Conservation (phyloP, 495 filamentous ascomycete genomes). For the Trichoderma asperelloides region DNA sequence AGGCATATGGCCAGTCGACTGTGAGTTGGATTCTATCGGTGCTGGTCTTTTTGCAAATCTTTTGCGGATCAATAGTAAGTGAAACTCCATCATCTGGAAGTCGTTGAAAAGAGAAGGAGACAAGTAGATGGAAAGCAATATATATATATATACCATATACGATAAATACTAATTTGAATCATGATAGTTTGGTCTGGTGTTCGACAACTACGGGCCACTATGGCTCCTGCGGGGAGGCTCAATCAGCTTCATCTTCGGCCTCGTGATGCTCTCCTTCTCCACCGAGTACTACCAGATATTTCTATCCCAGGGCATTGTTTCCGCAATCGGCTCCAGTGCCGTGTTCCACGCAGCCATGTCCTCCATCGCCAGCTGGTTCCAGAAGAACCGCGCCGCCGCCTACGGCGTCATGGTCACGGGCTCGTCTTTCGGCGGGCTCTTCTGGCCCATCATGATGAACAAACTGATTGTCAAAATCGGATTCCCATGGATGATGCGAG, state of each 20-base stretch:
- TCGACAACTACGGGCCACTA: constrained; percentile 60
- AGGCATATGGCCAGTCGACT: constrained; percentile 36
- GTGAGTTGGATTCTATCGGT: constrained; percentile 53
- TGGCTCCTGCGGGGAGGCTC: constrained; percentile 51
- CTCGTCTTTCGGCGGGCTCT: constrained; percentile 57
- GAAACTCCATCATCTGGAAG: not conserved
- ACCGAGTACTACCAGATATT: constrained; percentile 58
- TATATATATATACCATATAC: too few species aligned
- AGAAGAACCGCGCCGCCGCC: constrained; percentile 53
- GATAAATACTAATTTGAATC: not conserved
- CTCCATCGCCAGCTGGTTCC: constrained; percentile 60
- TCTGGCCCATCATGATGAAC: constrained; percentile 64
- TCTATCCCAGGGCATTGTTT: constrained; percentile 48
- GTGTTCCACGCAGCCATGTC: constrained; percentile 58
- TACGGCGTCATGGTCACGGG: constrained; percentile 61
- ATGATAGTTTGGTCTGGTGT: constrained; percentile 48
- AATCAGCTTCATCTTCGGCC: constrained; percentile 55
- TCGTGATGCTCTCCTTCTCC: constrained; percentile 64
- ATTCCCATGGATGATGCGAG: constrained; percentile 67
- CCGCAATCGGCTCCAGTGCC: constrained; percentile 45
- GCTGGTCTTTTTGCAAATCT: constrained; percentile 27
- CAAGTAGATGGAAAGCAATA: not conserved
- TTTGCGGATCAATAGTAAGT: constrained; percentile 40
- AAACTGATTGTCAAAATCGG: constrained; percentile 54
- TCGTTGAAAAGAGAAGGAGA: not conserved